Percentiles rank a stretch among this genome's conserved stretches.
These are phyloP conservation scores for Botryococcus braunii DNA, from an alignment of 163 green algal species.

Conservation along the genomic window DNA sequence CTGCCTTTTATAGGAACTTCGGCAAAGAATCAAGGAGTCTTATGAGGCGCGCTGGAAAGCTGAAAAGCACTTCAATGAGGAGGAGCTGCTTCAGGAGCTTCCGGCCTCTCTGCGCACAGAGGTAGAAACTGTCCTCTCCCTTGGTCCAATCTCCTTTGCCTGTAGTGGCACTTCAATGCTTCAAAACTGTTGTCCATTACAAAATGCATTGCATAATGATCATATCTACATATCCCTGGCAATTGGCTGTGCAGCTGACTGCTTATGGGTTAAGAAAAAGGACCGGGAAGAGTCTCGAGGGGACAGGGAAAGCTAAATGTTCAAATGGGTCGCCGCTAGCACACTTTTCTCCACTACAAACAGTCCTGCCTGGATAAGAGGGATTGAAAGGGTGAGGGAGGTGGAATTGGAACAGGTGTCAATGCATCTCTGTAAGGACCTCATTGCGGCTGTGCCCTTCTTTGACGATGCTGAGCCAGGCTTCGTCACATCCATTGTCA, in stretches of 20 bases:
- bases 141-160: too few species aligned
- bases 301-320: too few species aligned
- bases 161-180: too few species aligned
- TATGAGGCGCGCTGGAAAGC: slow-evolving; percentile 31
- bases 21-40: slow-evolving; percentile 25
- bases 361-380: not conserved
- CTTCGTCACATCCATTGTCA: slow-evolving; percentile 28
- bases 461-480: slow-evolving; percentile 28
- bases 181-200: too few species aligned
- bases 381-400: not conserved
- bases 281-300: too few species aligned
- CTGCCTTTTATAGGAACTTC: slow-evolving; percentile 27
- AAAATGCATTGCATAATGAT: too few species aligned
- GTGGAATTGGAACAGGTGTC: slow-evolving; percentile 16
- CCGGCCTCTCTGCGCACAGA: slow-evolving; percentile 22
- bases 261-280: too few species aligned
- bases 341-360: too few species aligned
- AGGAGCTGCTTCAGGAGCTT: slow-evolving; percentile 24
- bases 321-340: too few species aligned
- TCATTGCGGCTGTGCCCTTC: slow-evolving; percentile 31
- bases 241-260: too few species aligned
- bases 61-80: slow-evolving; percentile 29
- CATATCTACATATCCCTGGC: too few species aligned
- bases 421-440: slow-evolving; percentile 22
- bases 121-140: not conserved